Evolutionary conservation across 768 basidiomycete genomes (phyloP), one percentile per base, ranked within the genome.

Genomic region (Kwoniella shandongensis): DNA sequence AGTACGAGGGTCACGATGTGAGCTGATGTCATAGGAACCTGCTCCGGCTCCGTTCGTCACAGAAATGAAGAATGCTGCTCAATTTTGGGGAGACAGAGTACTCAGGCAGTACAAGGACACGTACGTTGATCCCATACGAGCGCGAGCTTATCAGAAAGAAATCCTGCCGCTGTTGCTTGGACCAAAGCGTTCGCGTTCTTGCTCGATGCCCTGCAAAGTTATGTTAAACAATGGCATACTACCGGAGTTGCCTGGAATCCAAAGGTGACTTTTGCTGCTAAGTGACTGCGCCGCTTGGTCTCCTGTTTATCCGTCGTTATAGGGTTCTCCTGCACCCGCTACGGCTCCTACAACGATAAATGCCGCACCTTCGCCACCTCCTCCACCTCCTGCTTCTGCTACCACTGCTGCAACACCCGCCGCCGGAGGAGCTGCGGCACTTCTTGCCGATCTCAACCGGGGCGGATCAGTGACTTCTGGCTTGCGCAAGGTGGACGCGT

Each of bases 81-180:
- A 84, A 70, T 99, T 90, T 79, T 98, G 91, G 75, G 86, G 86
- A 1, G 90, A 96, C 77, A 85, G 86, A 57, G 83, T 98, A 44
- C 86, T 91, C 77, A 90, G 91, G 76, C 90, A 93, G 62, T 90
- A 83, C 81, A 98, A 91, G 76, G 89, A 90, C 6, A 90, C 89
- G 94, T 91, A 58, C 55, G 88, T 61, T 35, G 41, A 25, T 67
- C 45, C 20, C 7, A 5, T 6, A 5, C 22, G 40, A 41, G 15
- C 40, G 40, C 17, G n/a, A n/a, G n/a, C n/a, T n/a, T n/a, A n/a
- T 30, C 46, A 57, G 26, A 7, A 2, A 97, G 94, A 73, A 88
- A 97, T 70, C 79, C 85, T 11, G 87, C 86, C 65, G 91, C 93
- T 65, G 82, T 85, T 15, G 89, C 91, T 72, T 99, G 94, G 93